Base-by-base conservation (phyloP, 768 basidiomycete genomes). In the Lactifluus subvellereus region DNA sequence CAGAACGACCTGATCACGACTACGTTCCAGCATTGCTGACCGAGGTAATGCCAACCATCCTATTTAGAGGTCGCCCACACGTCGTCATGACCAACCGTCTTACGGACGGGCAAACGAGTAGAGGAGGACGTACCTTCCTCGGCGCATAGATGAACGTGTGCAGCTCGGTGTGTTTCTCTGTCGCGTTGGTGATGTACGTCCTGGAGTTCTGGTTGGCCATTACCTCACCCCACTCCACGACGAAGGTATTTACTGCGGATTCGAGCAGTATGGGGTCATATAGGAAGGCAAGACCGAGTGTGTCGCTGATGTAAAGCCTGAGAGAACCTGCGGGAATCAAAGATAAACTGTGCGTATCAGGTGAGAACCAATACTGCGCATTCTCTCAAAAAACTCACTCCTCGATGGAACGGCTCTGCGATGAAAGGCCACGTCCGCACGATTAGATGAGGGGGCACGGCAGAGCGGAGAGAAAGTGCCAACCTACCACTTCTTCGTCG, bases 241-340 rank as follows among this genome's bases (percentile, higher is more conserved):
- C 62, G 65, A 80, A 78, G 6, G 81, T 66, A 2, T 68, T 71
- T 4, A 68, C 68, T 9, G 76, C 72, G 1, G 74, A 77, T 55
- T 87, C 85, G 45, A 85, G 74, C 30, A 82, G 74, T 37, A 85
- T 73, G 0, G 86, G 86, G 61, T 84, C 80, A 54, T 82, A 78
- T 9, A 85, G 45, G 62, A 85, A 86, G 0, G 79, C 82, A 66
- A 79, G 69, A 9, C 76, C 64, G 2, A 57, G 59, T 8, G 73
- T 62, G 11, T 78, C 76, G 54, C 78, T 75, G 14, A 84, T 57
- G 5, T 79, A 76, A 62, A 82, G 72, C 62, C 78, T 57, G 48
- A 79, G 70, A 20, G 78, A 57, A 38, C 27, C n/a, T 14, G 27
- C n/a, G n/a, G 51, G 67, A 48, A 40, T 65, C 20, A 43, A 68